A percentile compares a stretch with the other conserved stretches of the same genome.
phyloP scores from a whole-genome alignment of 2,329 filamentous ascomycete species.

The Fusarium brevicatenulatum region DNA sequence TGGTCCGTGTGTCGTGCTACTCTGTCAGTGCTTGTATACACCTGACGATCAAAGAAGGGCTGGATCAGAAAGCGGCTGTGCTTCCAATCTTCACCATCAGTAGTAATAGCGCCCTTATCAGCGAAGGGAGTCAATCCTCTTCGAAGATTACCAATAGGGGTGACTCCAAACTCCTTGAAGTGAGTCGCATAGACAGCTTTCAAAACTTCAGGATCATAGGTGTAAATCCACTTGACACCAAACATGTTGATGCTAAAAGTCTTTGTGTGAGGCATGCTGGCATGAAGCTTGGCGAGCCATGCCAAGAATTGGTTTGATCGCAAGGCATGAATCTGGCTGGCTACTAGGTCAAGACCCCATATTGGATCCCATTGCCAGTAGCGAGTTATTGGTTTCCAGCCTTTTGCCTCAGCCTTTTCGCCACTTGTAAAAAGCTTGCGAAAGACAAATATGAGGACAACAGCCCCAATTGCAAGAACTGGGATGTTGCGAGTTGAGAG shows the following conservation, averaged over 20 bases:
- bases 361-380: slow-evolving; percentile 1
- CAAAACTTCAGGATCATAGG: not conserved
- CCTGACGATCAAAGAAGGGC: slow-evolving; percentile 1
- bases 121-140: not conserved
- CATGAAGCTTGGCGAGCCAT: not conserved
- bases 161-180: not conserved
- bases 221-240: not conserved
- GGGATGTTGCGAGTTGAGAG: not conserved
- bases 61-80: not conserved
- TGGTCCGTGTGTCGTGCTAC: not conserved
- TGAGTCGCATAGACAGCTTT: not conserved
- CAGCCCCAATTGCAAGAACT: not conserved
- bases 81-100: not conserved
- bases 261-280: not conserved
- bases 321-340: not conserved
- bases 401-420: fast-evolving
- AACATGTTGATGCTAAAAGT: not conserved
- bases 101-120: not conserved
- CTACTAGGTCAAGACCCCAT: not conserved
- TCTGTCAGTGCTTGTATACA: not conserved
- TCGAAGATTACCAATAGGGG: not conserved
- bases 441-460: not conserved
- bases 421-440: not conserved
- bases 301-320: not conserved
- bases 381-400: not conserved